Evolutionary conservation across 805 yeast genomes (phyloP).

Genomic region (Kodamaea hsintzibuensis): DNA sequence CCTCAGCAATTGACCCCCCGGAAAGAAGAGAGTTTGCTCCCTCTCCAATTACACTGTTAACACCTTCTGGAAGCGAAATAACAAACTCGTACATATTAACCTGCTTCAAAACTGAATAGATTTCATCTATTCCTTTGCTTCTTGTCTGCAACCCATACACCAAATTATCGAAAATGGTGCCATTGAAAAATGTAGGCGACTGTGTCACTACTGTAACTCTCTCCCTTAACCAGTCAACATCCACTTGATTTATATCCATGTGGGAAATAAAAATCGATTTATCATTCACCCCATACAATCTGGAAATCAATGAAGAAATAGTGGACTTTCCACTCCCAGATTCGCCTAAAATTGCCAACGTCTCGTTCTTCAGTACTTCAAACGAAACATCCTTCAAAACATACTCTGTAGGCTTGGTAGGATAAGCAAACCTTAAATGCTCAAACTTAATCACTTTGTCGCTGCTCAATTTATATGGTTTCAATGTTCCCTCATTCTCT

Average conservation of each 20-base stretch:
- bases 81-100: slow-evolving; percentile 60
- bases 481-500: slow-evolving; percentile 38
- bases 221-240: slow-evolving; percentile 50
- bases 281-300: slow-evolving; percentile 47
- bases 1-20: slow-evolving; percentile 90
- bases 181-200: slow-evolving; percentile 68
- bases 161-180: slow-evolving; percentile 70
- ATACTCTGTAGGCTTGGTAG: slow-evolving; percentile 24
- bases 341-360: slow-evolving; percentile 73
- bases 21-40: slow-evolving; percentile 53
- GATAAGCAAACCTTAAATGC: slow-evolving; percentile 52
- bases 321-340: slow-evolving; percentile 96
- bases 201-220: slow-evolving; percentile 75
- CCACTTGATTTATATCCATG: slow-evolving; percentile 46
- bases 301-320: slow-evolving; percentile 53
- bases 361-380: slow-evolving; percentile 44
- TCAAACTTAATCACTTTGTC: slow-evolving; percentile 38
- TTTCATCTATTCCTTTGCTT: slow-evolving; percentile 21
- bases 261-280: slow-evolving; percentile 49
- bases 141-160: slow-evolving; percentile 51
- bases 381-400: slow-evolving; percentile 47
- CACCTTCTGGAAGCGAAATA: slow-evolving; percentile 51
- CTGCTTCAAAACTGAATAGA: slow-evolving; percentile 40
- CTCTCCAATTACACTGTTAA: slow-evolving; percentile 60
- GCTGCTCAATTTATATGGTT: slow-evolving; percentile 20